phyloP scores from a whole-genome alignment of 176 grass and related monocot genomes.

The Dendrocalamus sinicus region DNA sequence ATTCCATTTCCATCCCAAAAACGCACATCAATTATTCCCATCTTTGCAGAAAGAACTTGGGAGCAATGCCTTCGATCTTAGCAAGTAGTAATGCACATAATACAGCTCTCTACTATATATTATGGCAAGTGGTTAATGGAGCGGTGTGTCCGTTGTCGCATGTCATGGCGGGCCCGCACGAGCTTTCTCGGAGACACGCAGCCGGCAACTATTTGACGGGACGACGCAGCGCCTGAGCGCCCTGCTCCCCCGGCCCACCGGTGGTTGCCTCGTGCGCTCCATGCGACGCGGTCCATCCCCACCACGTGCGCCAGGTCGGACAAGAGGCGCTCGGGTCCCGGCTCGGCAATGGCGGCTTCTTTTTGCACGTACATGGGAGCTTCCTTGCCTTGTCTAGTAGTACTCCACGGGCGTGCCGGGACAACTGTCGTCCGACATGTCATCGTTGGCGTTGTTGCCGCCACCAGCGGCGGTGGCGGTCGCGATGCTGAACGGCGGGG shows the following conservation, averaged over 20 bases:
- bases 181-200: constrained; percentile 2
- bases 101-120: background rate
- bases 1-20: too few relatives aligned
- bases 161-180: background rate
- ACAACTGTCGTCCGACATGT: constrained; percentile 61
- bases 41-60: too few relatives aligned
- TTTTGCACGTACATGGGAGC: constrained; percentile 20
- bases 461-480: background rate
- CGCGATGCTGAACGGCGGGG: constrained; percentile 48
- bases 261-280: background rate
- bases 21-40: too few relatives aligned
- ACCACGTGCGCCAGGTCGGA: constrained; percentile 41
- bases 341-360: background rate
- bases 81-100: background rate
- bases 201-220: constrained; percentile 46
- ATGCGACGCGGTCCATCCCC: background rate
- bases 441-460: constrained; percentile 8
- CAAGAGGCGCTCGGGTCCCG: background rate
- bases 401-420: constrained; percentile 80
- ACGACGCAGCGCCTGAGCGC: constrained; percentile 23
- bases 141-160: constrained; percentile 47
- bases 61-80: too few relatives aligned
- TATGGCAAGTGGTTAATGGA: constrained; percentile 34
- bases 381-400: constrained; percentile 47
- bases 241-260: background rate